Base-by-base conservation (phyloP, 306 rosid genomes). In the Cucurbita ficifolia region DNA sequence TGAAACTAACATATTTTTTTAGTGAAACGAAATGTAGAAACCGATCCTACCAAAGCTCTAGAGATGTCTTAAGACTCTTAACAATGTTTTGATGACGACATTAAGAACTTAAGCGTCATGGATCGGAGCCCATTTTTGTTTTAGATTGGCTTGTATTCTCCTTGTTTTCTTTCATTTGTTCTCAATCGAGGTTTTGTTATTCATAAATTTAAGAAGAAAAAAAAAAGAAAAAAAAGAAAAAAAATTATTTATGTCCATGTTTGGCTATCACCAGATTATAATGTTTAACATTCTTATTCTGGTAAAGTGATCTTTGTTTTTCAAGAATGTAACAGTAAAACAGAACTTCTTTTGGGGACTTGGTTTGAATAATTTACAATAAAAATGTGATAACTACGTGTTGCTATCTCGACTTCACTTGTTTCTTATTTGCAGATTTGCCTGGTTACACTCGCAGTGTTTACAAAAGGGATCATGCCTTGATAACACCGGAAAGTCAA, bases 391-490 rank as follows among this genome's bases (percentile, higher is more conserved):
- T 63, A 56, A 61, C 22, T 16, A 36, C 57, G 65, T 48, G 8
- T 57, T 53, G 45, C 73, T 55, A 40, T 82, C 65, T 42, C 11
- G 74, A 58, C 29, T 77, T 76, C 61, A 22, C 76, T 10, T 75
- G 72, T 70, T 73, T 73, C 80, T 59, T 64, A 50, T 81, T 80
- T 79, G 67, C 84, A 94, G 95, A 88, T 79, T 86, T 94, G 81
- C 99, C 99, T 52, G 97, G 99, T 78, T 94, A 89, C 84, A 91
- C 99, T 8, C 96, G 97, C 61, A 94, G 99, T 75, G 91, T 94
- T 67, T 91, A 85, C 75, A 90, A 82, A 83, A 83, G 82, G 43
- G 90, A 91, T 79, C 88, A 94, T 82, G 97, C 99, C 76, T 82
- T 94, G 64, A 83, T 94, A 75, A 59, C 99, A 76, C 95, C 97